Evolutionary conservation across 805 yeast species (phyloP).

Genomic region (Kodamaea neixiangensis): DNA sequence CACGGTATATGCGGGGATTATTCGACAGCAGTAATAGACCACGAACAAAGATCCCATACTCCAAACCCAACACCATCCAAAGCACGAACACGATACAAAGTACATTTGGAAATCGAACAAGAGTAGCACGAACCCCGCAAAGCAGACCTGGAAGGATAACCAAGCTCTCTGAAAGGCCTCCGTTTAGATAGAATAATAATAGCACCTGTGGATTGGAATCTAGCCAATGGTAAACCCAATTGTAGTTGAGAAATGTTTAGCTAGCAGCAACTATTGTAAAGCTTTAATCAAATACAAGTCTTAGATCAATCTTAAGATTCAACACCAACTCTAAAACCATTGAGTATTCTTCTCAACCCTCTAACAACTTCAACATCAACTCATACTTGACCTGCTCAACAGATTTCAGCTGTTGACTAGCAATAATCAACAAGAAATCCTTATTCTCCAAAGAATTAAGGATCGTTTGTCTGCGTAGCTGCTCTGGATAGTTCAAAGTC

Average conservation of each 20-base stretch:
- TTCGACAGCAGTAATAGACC: conserved; percentile 22
- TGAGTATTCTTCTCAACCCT: no score
- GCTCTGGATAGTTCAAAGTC: conserved; percentile 14
- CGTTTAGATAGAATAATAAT: conserved; percentile 11
- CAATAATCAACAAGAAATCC: conserved; percentile 39
- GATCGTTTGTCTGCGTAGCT: conserved; percentile 30
- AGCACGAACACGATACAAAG: conserved; percentile 4
- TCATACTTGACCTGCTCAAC: conserved; percentile 46
- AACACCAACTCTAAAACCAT: no score
- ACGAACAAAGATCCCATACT: conserved; percentile 2
- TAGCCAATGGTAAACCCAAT: background rate
- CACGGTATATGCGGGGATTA: conserved; percentile 43
- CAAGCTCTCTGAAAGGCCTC: conserved; percentile 12
- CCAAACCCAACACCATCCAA: conserved; percentile 3
- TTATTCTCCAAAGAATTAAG: conserved; percentile 41
- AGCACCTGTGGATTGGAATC: no score
- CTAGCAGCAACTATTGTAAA: no score
- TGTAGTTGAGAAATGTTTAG: no score
- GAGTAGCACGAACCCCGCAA: background rate
- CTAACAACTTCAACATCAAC: conserved; percentile 28
- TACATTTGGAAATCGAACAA: background rate
- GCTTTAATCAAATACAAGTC: no score
- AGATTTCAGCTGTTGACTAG: conserved; percentile 43
- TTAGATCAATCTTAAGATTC: no score
- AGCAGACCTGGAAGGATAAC: conserved; percentile 6